A percentile compares a stretch with the other conserved stretches of the same genome.
Evolutionary conservation across 140 eudicot species (phyloP).

Genomic region (Ambrosia hybrid): DNA sequence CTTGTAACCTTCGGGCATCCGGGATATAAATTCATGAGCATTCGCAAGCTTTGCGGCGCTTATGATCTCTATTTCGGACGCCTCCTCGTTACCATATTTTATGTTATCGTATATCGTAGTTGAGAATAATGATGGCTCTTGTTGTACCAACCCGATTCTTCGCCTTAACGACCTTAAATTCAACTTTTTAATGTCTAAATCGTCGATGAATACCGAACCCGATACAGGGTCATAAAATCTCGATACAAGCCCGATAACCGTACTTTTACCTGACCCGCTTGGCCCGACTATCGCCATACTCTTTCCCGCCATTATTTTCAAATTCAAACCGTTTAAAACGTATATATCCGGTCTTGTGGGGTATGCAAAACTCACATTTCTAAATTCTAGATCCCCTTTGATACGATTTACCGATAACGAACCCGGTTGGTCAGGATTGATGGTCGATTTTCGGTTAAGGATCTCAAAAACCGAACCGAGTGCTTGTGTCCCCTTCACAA

Average conservation of each 20-base stretch:
- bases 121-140: slow-evolving; percentile 82
- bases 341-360: slow-evolving; percentile 66
- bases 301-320: slow-evolving; percentile 53
- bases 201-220: slow-evolving; percentile 60
- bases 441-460: slow-evolving; percentile 52
- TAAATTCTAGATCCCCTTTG: slow-evolving; percentile 67
- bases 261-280: slow-evolving; percentile 93
- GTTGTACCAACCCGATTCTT: slow-evolving; percentile 73
- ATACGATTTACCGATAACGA: slow-evolving; percentile 33
- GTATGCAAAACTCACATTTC: slow-evolving; percentile 57
- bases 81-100: slow-evolving; percentile 57
- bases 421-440: slow-evolving; percentile 48
- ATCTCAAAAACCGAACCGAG: slow-evolving; percentile 54
- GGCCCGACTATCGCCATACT: slow-evolving; percentile 78
- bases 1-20: slow-evolving; percentile 68
- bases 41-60: slow-evolving; percentile 86
- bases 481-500: slow-evolving; percentile 54
- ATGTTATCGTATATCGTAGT: slow-evolving; percentile 75
- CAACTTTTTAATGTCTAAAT: slow-evolving; percentile 43
- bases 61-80: slow-evolving; percentile 65
- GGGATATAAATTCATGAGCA: slow-evolving; percentile 67
- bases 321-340: slow-evolving; percentile 50
- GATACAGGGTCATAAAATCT: slow-evolving; percentile 77
- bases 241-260: slow-evolving; percentile 50
- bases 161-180: slow-evolving; percentile 61